Evolutionary conservation across 2,329 filamentous ascomycete genomes (phyloP).

Genomic region (Berkeleyomyces rouxiae): DNA sequence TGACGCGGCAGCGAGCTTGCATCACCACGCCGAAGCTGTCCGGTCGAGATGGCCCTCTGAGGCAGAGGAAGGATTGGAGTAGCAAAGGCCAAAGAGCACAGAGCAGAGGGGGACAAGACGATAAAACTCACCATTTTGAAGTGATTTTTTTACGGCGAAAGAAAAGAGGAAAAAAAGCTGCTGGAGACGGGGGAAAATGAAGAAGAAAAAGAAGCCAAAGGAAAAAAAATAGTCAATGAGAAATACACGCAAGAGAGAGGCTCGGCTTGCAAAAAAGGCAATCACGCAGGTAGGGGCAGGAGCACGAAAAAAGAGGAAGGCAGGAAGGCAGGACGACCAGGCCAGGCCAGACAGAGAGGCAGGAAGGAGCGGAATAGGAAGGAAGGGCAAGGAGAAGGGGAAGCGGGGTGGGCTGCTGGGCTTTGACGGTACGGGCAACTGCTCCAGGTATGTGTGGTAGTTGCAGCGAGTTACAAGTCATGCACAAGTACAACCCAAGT

Average conservation of each 20-base stretch:
- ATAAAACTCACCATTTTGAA: conserved; percentile 13
- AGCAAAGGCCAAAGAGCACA: background rate
- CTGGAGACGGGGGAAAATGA: conserved; percentile 2
- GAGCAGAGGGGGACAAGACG: background rate
- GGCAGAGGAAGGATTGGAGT: conserved; percentile 4
- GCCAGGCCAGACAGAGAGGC: background rate
- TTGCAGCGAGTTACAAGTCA: too few relatives aligned
- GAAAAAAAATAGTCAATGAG: conserved; percentile 13
- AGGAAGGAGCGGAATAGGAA: conserved; percentile 6
- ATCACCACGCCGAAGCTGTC: background rate
- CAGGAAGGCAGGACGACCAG: conserved; percentile 9
- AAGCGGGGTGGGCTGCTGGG: conserved; percentile 7
- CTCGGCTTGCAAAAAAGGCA: conserved; percentile 15
- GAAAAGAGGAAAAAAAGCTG: conserved; percentile 6
- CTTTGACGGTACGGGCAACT: too few relatives aligned
- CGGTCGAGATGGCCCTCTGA: background rate
- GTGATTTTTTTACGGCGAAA: background rate
- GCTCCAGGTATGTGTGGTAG: too few relatives aligned
- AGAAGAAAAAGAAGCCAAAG: conserved; percentile 15
- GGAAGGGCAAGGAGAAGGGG: conserved; percentile 15
- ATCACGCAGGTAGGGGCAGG: conserved; percentile 15
- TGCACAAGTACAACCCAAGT: too few relatives aligned
- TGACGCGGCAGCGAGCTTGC: too few relatives aligned
- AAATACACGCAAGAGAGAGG: conserved; percentile 13
- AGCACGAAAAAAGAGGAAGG: conserved; percentile 7